A percentile compares a stretch with the other conserved stretches of the same genome.
phyloP scores from a whole-genome alignment of 2,329 filamentous ascomycete genomes.

The Aspergillus floridensis region DNA sequence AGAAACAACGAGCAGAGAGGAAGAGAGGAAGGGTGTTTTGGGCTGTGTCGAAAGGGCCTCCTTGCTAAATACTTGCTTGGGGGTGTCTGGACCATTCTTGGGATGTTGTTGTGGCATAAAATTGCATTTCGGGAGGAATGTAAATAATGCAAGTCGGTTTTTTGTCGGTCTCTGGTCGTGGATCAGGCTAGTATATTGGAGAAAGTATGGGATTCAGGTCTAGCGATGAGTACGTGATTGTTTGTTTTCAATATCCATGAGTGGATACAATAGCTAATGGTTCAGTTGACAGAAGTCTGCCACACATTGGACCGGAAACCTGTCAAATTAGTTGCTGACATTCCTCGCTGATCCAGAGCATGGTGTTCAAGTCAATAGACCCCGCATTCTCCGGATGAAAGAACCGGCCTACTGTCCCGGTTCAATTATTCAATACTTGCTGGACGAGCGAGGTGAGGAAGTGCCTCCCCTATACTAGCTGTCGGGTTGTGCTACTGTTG shows the following conservation, averaged over 20 bases:
- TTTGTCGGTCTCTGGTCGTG: neutral
- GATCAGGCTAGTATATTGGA: neutral
- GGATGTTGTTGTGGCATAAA: neutral
- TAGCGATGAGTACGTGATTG: no score
- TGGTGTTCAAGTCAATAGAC: neutral
- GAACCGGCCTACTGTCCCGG: neutral
- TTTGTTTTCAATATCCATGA: no score
- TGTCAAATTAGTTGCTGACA: neutral
- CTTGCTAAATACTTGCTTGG: neutral
- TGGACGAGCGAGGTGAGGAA: no score
- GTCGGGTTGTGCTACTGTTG: no score
- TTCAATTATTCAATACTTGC: no score
- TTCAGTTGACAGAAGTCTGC: neutral
- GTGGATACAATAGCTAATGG: no score
- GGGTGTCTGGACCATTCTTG: neutral
- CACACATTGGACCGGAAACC: neutral
- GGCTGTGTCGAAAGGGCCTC: no score
- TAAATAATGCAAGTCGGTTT: neutral
- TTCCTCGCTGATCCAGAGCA: neutral
- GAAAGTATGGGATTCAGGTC: no score
- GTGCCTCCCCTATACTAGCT: no score
- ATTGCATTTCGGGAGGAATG: neutral
- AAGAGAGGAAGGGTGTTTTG: no score
- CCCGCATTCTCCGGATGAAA: neutral
- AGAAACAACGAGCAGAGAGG: no score